Evolutionary conservation across 768 basidiomycete species (phyloP).

Genomic region (Calocera cornea): DNA sequence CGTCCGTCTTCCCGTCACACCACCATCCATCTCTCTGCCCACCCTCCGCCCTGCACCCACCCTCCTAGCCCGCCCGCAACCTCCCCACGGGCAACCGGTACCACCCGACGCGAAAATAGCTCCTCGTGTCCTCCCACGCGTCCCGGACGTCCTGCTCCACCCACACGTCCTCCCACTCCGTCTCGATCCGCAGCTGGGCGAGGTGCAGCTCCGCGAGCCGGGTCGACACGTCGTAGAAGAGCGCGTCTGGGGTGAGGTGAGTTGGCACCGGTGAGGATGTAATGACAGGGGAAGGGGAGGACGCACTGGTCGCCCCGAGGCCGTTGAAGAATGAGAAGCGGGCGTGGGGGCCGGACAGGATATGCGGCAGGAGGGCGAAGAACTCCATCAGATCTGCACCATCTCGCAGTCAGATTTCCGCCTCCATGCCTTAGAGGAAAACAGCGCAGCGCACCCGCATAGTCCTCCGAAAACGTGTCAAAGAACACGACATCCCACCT

Average conservation of each 20-base stretch:
- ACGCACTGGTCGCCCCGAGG: constrained; percentile 81
- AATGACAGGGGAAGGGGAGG: constrained; percentile 8
- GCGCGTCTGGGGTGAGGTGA: constrained; percentile 41
- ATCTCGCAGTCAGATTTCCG: neutral
- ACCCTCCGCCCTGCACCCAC: neutral
- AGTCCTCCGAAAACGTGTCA: constrained; percentile 86
- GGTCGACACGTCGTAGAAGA: constrained; percentile 87
- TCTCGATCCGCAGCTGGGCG: constrained; percentile 60
- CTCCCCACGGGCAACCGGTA: constrained; percentile 41
- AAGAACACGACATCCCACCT: constrained; percentile 84
- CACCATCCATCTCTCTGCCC: neutral
- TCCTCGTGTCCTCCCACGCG: constrained; percentile 62
- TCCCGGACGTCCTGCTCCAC: constrained; percentile 40
- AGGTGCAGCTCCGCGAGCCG: constrained; percentile 75
- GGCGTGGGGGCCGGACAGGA: constrained; percentile 61
- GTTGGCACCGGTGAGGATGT: neutral
- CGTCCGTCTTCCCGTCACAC: too few relatives aligned
- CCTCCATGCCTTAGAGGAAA: neutral
- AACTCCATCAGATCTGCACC: constrained; percentile 54
- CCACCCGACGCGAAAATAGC: constrained; percentile 63
- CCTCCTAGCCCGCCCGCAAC: constrained; percentile 9
- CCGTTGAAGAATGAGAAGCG: constrained; percentile 95
- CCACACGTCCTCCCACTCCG: constrained; percentile 72
- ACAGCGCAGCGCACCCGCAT: constrained; percentile 36
- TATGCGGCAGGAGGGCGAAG: constrained; percentile 64